Evolutionary conservation across 2,329 filamentous ascomycete genomes (phyloP).

Genomic region (Lizonia empirigonia): DNA sequence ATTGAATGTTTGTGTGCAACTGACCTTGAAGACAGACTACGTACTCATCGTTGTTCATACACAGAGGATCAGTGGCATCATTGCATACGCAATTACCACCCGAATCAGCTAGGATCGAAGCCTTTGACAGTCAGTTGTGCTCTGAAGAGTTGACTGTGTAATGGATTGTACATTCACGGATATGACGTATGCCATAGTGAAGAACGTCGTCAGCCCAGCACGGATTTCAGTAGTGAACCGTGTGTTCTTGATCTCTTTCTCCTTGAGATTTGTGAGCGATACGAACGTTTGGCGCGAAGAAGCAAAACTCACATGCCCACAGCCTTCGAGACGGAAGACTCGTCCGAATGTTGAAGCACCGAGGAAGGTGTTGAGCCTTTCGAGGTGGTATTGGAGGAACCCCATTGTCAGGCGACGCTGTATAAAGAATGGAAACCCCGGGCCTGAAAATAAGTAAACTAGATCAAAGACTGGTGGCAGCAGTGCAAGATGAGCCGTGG

Average conservation of each 20-base stretch:
- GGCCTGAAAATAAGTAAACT: neutral
- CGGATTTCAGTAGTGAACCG: slow-evolving; percentile 83
- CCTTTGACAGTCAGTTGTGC: slow-evolving; percentile 30
- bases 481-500: too few species aligned
- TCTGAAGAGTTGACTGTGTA: neutral
- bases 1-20: neutral
- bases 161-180: slow-evolving; percentile 34
- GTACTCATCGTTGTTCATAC: slow-evolving; percentile 63
- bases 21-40: slow-evolving; percentile 59
- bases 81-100: slow-evolving; percentile 78
- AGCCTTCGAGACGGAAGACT: slow-evolving; percentile 77
- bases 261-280: slow-evolving; percentile 52
- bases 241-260: slow-evolving; percentile 73
- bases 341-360: slow-evolving; percentile 47
- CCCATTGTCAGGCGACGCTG: slow-evolving; percentile 29
- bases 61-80: slow-evolving; percentile 56
- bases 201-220: slow-evolving; percentile 75
- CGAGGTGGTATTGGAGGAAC: slow-evolving; percentile 19
- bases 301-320: slow-evolving; percentile 71
- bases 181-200: slow-evolving; percentile 53
- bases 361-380: slow-evolving; percentile 33
- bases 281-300: neutral
- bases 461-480: neutral
- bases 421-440: neutral
- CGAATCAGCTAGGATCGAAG: slow-evolving; percentile 56